phyloP scores from a whole-genome alignment of 2,329 filamentous ascomycete genomes.

The Stachybotrys chartarum region DNA sequence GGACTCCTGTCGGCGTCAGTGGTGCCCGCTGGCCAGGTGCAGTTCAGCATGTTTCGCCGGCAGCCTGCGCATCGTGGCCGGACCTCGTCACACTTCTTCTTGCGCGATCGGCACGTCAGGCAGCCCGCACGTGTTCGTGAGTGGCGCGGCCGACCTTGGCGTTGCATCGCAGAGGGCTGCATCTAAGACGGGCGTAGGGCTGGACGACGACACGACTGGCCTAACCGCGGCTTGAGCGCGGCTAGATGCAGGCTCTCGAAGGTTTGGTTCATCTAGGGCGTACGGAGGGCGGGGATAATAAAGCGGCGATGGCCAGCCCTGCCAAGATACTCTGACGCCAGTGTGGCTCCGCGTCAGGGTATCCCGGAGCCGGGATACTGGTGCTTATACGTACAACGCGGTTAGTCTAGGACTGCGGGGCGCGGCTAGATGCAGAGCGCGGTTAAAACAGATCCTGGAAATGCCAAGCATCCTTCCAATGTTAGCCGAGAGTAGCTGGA shows the following conservation, averaged over 20 bases:
- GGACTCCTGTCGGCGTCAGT: not conserved
- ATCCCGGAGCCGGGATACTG: too few species aligned
- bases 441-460: not conserved
- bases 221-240: not conserved
- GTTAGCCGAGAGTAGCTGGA: not conserved
- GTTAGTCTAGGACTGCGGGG: not conserved
- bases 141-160: not conserved
- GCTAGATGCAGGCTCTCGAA: not conserved
- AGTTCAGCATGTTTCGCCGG: constrained; percentile 15
- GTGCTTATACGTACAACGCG: too few species aligned
- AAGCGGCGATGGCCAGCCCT: not conserved
- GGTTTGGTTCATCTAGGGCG: too few species aligned
- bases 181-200: not conserved
- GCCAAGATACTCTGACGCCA: not conserved
- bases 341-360: too few species aligned
- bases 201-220: not conserved
- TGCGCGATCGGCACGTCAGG: constrained; percentile 30
- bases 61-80: constrained; percentile 27
- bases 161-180: not conserved
- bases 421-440: not conserved
- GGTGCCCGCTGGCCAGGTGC: constrained; percentile 5
- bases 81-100: constrained; percentile 33
- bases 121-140: constrained; percentile 18
- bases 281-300: too few species aligned
- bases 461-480: not conserved